Conservation (phyloP, 169 alveolate genomes). For the Condylostoma magnum region DNA sequence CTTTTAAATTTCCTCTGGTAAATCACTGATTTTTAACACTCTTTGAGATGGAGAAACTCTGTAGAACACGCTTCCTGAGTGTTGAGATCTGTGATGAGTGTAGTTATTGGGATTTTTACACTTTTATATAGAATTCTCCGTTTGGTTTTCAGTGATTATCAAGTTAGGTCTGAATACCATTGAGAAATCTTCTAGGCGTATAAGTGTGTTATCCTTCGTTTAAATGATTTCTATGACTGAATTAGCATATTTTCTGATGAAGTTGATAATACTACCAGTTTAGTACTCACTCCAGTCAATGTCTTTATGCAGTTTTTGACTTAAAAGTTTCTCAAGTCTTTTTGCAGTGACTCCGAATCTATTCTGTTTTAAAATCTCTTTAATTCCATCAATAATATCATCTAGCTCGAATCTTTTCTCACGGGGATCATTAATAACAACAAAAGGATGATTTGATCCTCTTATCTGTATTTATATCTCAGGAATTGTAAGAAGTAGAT, state of each 20-base stretch:
- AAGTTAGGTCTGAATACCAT: constrained; percentile 1
- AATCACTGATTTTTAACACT: too few relatives aligned
- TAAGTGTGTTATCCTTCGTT: constrained; percentile 1
- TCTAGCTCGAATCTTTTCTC: not conserved
- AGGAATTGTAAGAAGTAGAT: not conserved
- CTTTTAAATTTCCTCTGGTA: too few relatives aligned
- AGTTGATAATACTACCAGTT: not conserved
- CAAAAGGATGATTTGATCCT: not conserved
- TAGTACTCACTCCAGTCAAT: not conserved
- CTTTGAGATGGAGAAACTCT: too few relatives aligned
- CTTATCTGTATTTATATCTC: not conserved
- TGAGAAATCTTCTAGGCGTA: too few relatives aligned
- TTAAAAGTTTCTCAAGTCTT: not conserved
- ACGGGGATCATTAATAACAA: not conserved
- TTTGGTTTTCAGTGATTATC: too few relatives aligned
- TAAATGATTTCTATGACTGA: not conserved
- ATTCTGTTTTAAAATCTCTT: not conserved
- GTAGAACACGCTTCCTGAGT: too few relatives aligned
- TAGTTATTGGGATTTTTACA: too few relatives aligned
- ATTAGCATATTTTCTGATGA: not conserved
- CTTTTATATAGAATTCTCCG: too few relatives aligned
- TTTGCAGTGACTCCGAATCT: not conserved
- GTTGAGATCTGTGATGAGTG: too few relatives aligned
- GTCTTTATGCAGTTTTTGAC: not conserved
- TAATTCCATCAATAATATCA: not conserved